These are phyloP conservation scores for Neopestalotiopsis rosae DNA, from an alignment of 2,329 filamentous ascomycete species.

Conservation along the genomic window DNA sequence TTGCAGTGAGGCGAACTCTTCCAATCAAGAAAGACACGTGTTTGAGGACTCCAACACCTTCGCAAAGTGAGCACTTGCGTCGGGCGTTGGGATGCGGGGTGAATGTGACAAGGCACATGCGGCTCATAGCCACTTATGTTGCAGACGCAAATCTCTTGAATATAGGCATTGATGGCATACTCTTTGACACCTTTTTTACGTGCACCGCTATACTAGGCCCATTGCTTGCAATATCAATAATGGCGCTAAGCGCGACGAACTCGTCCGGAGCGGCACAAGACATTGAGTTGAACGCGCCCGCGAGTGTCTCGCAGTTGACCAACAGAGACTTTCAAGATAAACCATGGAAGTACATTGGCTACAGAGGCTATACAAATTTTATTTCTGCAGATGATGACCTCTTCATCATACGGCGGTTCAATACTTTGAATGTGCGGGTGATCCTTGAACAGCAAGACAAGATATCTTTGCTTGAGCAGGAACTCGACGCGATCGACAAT, in stretches of 20 bases:
- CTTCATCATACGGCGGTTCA: conserved; percentile 39
- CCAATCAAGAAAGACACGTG: no score
- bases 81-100: neutral
- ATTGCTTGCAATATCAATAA: no score
- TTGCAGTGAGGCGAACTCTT: no score
- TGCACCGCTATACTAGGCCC: neutral
- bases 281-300: neutral
- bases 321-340: neutral
- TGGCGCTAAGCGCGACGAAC: neutral
- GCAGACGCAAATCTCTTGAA: no score
- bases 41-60: no score
- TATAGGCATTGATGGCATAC: no score
- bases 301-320: neutral
- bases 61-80: no score
- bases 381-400: conserved; percentile 31
- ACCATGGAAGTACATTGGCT: neutral
- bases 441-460: conserved; percentile 41
- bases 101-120: neutral
- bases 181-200: neutral
- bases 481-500: neutral
- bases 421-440: conserved; percentile 35
- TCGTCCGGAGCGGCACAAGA: neutral
- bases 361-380: neutral
- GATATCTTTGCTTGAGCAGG: conserved; percentile 35
- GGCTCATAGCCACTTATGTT: neutral